Percentiles rank a stretch among this genome's conserved stretches.
Conservation (phyloP, 2,329 filamentous ascomycete genomes). For the Colletotrichum falcatum region DNA sequence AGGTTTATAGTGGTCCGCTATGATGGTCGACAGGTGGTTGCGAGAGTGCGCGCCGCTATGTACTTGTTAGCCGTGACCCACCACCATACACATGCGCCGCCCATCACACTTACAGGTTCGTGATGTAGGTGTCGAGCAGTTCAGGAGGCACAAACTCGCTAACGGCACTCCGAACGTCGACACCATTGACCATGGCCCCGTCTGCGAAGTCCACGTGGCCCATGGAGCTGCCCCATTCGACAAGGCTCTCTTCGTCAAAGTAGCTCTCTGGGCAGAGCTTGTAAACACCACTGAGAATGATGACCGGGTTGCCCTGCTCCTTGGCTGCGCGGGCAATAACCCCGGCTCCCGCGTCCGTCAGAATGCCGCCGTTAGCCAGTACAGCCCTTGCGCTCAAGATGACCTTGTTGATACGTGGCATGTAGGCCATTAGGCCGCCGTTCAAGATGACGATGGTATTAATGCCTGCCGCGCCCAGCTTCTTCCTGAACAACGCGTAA, state of each 20-base stretch:
- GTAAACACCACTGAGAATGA: slow-evolving; percentile 92
- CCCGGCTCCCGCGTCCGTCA: slow-evolving; percentile 86
- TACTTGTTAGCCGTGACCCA: slow-evolving; percentile 17
- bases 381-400: slow-evolving; percentile 90
- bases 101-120: slow-evolving; percentile 69
- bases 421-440: slow-evolving; percentile 89
- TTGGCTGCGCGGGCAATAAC: slow-evolving; percentile 88
- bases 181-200: slow-evolving; percentile 80
- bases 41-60: slow-evolving; percentile 74
- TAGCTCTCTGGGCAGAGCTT: slow-evolving; percentile 93
- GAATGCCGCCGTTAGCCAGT: slow-evolving; percentile 86
- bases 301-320: slow-evolving; percentile 84
- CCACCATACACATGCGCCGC: slow-evolving; percentile 36
- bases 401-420: slow-evolving; percentile 96
- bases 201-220: slow-evolving; percentile 83
- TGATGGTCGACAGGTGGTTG: slow-evolving; percentile 78
- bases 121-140: slow-evolving; percentile 84
- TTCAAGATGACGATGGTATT: slow-evolving; percentile 87
- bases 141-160: slow-evolving; percentile 87
- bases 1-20: slow-evolving; percentile 80
- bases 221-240: slow-evolving; percentile 87
- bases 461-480: slow-evolving; percentile 81
- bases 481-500: slow-evolving; percentile 75
- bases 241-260: slow-evolving; percentile 82
- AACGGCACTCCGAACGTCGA: slow-evolving; percentile 82